phyloP scores from a whole-genome alignment of 176 grass and related monocot genomes.

The Juncus inflexus region DNA sequence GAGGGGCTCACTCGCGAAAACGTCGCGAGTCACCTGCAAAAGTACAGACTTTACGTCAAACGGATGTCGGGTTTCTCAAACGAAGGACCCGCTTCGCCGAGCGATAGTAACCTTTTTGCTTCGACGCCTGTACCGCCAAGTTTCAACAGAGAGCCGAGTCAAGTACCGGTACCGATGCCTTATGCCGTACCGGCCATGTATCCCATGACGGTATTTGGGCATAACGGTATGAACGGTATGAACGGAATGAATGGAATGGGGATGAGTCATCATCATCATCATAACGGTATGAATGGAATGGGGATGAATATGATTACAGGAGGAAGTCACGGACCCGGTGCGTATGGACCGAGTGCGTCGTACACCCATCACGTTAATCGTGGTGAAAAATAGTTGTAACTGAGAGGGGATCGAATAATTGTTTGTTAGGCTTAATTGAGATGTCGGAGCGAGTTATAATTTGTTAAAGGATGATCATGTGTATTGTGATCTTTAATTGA shows the following conservation, averaged over 20 bases:
- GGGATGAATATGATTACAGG: slow-evolving; percentile 25
- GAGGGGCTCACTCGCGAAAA: slow-evolving; percentile 83
- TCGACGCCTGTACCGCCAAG: slow-evolving; percentile 41
- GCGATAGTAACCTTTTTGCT: slow-evolving; percentile 45
- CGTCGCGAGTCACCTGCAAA: slow-evolving; percentile 89
- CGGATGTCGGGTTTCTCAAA: slow-evolving; percentile 61
- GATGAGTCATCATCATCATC: neutral
- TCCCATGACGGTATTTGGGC: slow-evolving; percentile 31
- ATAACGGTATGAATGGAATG: slow-evolving; percentile 9
- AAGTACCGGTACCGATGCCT: slow-evolving; percentile 23
- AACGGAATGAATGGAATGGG: slow-evolving; percentile 11
- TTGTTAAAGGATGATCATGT: slow-evolving; percentile 9
- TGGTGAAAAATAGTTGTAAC: slow-evolving; percentile 25
- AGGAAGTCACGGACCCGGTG: slow-evolving; percentile 19
- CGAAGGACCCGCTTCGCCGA: slow-evolving; percentile 40
- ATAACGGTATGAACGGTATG: slow-evolving; percentile 16
- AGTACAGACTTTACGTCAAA: slow-evolving; percentile 84
- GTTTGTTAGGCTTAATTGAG: neutral
- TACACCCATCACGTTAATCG: slow-evolving; percentile 24
- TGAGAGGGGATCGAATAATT: neutral
- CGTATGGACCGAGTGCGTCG: slow-evolving; percentile 15
- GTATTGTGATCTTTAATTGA: neutral
- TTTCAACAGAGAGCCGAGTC: slow-evolving; percentile 31
- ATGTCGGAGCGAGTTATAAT: neutral
- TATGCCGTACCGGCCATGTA: slow-evolving; percentile 26